Evolutionary conservation across 768 basidiomycete species (phyloP).

Genomic region (Astraeus odoratus): DNA sequence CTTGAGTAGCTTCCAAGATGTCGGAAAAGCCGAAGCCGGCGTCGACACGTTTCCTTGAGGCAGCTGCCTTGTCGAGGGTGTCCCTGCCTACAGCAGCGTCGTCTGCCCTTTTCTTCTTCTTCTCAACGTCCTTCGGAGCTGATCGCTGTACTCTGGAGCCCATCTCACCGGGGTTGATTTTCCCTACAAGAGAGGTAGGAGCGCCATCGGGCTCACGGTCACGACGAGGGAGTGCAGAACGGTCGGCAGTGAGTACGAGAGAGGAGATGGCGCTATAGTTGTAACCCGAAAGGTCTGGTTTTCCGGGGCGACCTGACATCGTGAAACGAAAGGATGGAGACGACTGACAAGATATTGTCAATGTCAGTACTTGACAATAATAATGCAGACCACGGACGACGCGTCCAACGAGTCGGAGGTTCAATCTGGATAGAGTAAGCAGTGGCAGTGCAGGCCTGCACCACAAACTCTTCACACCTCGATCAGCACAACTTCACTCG

Average conservation of each 20-base stretch:
- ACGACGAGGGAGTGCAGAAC: slow-evolving; percentile 70
- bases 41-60: slow-evolving; percentile 54
- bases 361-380: too few species aligned
- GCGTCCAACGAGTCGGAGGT: too few species aligned
- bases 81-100: slow-evolving; percentile 44
- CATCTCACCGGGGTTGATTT: slow-evolving; percentile 88
- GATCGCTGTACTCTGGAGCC: slow-evolving; percentile 82
- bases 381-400: too few species aligned
- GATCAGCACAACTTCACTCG: too few species aligned
- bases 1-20: slow-evolving; percentile 90
- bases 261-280: slow-evolving; percentile 96
- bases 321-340: not conserved
- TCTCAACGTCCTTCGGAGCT: slow-evolving; percentile 81
- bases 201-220: slow-evolving; percentile 98
- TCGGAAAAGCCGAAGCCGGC: slow-evolving; percentile 75
- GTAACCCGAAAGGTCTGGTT: slow-evolving; percentile 83
- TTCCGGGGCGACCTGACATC: slow-evolving; percentile 41
- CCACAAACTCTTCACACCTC: too few species aligned
- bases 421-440: too few species aligned
- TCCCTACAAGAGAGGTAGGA: slow-evolving; percentile 85
- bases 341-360: not conserved
- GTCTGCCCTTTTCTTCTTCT: slow-evolving; percentile 85
- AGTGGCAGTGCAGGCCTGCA: too few species aligned
- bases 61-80: slow-evolving; percentile 42
- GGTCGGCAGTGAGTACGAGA: slow-evolving; percentile 88